These are phyloP conservation scores for Leishmania major DNA, from an alignment of 208 protist species.

Conservation along the genomic window DNA sequence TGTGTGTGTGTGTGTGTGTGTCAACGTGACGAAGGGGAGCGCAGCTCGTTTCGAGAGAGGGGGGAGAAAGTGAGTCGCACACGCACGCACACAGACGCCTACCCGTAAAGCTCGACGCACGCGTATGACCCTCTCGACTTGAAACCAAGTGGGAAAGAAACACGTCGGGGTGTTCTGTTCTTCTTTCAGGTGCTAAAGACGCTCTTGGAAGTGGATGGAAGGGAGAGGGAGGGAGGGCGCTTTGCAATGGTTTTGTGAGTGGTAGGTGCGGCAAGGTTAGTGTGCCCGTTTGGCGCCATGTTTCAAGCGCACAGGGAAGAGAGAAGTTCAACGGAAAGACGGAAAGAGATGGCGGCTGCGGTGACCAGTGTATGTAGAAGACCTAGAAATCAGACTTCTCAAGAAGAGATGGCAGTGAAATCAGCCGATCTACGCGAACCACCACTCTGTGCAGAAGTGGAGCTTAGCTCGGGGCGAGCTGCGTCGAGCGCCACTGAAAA, in stretches of 20 bases:
- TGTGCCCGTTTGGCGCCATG: neutral
- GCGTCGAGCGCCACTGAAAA: neutral
- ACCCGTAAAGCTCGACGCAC: neutral
- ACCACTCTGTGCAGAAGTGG: neutral
- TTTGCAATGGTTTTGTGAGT: neutral
- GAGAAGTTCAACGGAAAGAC: neutral
- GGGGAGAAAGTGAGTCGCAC: neutral
- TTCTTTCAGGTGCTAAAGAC: neutral
- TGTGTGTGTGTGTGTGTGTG: neutral
- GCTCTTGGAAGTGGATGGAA: no score
- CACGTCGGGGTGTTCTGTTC: neutral
- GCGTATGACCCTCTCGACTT: neutral
- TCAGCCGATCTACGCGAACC: neutral
- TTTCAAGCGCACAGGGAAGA: neutral
- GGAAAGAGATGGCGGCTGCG: neutral
- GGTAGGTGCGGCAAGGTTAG: neutral
- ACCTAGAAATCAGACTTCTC: neutral
- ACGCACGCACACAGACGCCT: neutral
- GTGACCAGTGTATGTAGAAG: neutral
- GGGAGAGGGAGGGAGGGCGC: neutral
- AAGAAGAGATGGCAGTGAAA: neutral
- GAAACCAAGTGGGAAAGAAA: neutral
- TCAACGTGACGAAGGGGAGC: neutral
- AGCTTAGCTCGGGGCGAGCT: neutral
- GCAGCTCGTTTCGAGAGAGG: neutral